Base-by-base conservation (phyloP, 306 rosid genomes). In the Fragaria iinumae region DNA sequence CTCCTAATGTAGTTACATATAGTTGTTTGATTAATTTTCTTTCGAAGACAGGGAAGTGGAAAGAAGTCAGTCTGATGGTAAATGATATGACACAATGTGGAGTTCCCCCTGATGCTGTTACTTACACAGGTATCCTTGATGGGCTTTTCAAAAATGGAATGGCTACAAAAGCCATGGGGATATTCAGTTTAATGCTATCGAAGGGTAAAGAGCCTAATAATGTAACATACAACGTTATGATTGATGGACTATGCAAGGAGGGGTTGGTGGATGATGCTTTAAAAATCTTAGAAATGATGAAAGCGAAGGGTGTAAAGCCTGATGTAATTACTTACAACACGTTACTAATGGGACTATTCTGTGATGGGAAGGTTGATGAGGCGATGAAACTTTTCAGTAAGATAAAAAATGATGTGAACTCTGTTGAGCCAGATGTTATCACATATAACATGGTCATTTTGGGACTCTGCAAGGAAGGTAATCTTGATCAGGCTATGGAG, bases 81-180 rank as follows among this genome's bases (percentile, higher is more conserved):
- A 52, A 86, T 48, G 91, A 77, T 59, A 95, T 95, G 98, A 79
- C 65, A 1, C 49, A 79, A 16, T 71, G 65, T 45, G 90, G 93
- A 60, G 67, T 90, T 72, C 72, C 1, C 69, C 92, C 89, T 9
- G 96, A 92, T 83, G 85, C 86, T 48, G 77, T 89, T 71, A 71
- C 89, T 21, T 92, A 88, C 75, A 90, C 97, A 1, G 71, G 83
- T 77, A 81, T 92, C 63, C 85, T 88, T 60, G 89, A 90, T 6
- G 97, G 97, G 53, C 97, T 95, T 77, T 90, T 85, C 89, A 90
- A 89, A 77, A 75, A 74, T 38, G 93, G 93, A 79, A 89, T 84
- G 74, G 82, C 75, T 10, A 81, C 75, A 1, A 84, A 87, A 48
- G 97, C 90, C 4, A 72, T 82, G 73, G 82, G 81, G 64, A 34